A percentile compares a stretch with the other conserved stretches of the same genome.
Conservation (phyloP, 495 filamentous ascomycete species). For the Penicillium nucicola region DNA sequence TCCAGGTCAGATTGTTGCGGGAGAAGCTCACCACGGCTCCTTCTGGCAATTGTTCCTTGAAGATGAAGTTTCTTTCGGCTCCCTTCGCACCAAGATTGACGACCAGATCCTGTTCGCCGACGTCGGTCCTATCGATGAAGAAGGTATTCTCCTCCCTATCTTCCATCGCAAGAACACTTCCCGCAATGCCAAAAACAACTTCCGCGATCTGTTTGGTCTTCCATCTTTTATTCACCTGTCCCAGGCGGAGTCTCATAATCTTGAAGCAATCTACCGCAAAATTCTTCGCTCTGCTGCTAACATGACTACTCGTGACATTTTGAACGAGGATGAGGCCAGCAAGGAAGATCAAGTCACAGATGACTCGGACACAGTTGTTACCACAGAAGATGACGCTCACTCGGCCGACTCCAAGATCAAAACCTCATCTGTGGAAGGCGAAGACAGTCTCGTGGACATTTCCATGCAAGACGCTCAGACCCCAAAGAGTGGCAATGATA, state of each 20-base stretch:
- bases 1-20: conserved; percentile 58
- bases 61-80: conserved; percentile 53
- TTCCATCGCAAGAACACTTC: conserved; percentile 59
- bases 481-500: conserved; percentile 23
- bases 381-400: conserved; percentile 69
- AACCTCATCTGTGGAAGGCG: conserved; percentile 76
- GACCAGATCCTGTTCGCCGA: conserved; percentile 78
- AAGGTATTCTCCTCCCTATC: conserved; percentile 74
- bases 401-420: conserved; percentile 68
- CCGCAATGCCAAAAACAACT: conserved; percentile 45
- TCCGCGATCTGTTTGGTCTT: conserved; percentile 45
- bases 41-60: conserved; percentile 85
- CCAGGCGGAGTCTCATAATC: conserved; percentile 57
- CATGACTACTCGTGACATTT: conserved; percentile 60
- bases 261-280: conserved; percentile 60
- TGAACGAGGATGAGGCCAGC: conserved; percentile 47
- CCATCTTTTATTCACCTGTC: conserved; percentile 61
- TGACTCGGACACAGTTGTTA: conserved; percentile 70
- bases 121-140: conserved; percentile 66
- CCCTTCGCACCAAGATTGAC: conserved; percentile 56
- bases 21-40: conserved; percentile 73
- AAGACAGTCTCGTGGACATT: conserved; percentile 88
- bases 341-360: conserved; percentile 40
- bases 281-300: conserved; percentile 53
- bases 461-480: conserved; percentile 67